phyloP scores from a whole-genome alignment of 495 filamentous ascomycete genomes.

The Daldinia decipiens region DNA sequence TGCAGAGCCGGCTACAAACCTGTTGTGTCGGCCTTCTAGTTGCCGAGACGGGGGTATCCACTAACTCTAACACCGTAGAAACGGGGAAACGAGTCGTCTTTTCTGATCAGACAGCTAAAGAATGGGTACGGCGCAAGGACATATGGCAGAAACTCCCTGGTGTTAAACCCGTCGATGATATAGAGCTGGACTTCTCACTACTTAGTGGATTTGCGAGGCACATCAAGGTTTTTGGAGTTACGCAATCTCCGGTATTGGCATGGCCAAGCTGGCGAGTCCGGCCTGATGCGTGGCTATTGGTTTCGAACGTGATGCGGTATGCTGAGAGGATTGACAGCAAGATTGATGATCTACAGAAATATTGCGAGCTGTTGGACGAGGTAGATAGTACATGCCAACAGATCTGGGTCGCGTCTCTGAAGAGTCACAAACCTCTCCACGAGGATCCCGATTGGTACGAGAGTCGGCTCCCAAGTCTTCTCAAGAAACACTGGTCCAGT shows the following conservation, averaged over 20 bases:
- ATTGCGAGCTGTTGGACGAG: constrained; percentile 45
- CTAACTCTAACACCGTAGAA: constrained; percentile 36
- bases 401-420: constrained; percentile 41
- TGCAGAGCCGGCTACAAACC: constrained; percentile 37
- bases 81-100: constrained; percentile 48
- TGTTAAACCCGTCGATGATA: constrained; percentile 25
- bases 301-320: constrained; percentile 46
- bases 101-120: constrained; percentile 48
- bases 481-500: constrained; percentile 46
- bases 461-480: constrained; percentile 31
- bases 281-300: constrained; percentile 47
- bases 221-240: constrained; percentile 40
- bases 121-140: constrained; percentile 44
- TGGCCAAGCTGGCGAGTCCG: constrained; percentile 47
- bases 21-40: constrained; percentile 45
- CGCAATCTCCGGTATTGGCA: constrained; percentile 40
- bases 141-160: constrained; percentile 46
- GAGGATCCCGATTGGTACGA: constrained; percentile 50
- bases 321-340: constrained; percentile 44
- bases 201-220: constrained; percentile 48
- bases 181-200: constrained; percentile 44
- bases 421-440: constrained; percentile 47
- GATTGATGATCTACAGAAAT: constrained; percentile 33
- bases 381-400: constrained; percentile 44
- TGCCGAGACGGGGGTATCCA: constrained; percentile 36